Evolutionary conservation across 1,284 basidiomycete species (phyloP).

Genomic region (Trichosporon ovoides): DNA sequence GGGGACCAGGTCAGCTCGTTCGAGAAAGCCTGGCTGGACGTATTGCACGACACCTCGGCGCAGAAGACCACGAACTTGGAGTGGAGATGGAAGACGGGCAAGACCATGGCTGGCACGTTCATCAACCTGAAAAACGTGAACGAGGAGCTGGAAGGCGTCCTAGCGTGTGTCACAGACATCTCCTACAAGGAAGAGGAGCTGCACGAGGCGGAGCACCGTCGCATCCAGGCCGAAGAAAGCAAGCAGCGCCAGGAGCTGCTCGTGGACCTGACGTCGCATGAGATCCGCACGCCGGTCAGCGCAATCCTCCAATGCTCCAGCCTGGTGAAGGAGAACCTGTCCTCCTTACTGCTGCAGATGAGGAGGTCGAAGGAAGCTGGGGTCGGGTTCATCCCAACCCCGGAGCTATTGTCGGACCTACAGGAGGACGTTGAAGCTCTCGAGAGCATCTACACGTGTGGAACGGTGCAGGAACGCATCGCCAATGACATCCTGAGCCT

Average conservation of each 20-base stretch:
- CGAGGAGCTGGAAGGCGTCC: slow-evolving; percentile 28
- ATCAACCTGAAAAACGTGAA: slow-evolving; percentile 35
- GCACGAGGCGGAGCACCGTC: slow-evolving; percentile 35
- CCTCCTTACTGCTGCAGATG: slow-evolving; percentile 36
- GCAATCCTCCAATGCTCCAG: slow-evolving; percentile 46
- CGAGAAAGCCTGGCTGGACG: background rate
- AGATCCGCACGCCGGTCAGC: slow-evolving; percentile 45
- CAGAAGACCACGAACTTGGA: slow-evolving; percentile 21
- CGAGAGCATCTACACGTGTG: slow-evolving; percentile 38
- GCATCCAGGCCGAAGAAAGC: slow-evolving; percentile 39
- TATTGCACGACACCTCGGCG: slow-evolving; percentile 5
- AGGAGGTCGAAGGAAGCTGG: slow-evolving; percentile 15
- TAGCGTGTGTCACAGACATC: slow-evolving; percentile 39
- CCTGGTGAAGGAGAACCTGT: slow-evolving; percentile 43
- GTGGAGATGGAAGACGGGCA: slow-evolving; percentile 42
- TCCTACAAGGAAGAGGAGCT: slow-evolving; percentile 39
- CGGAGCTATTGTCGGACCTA: slow-evolving; percentile 38
- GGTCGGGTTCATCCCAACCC: slow-evolving; percentile 32
- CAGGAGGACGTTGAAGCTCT: slow-evolving; percentile 37
- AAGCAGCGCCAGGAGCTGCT: slow-evolving; percentile 43
- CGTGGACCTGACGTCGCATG: slow-evolving; percentile 47
- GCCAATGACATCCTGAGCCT: slow-evolving; percentile 50
- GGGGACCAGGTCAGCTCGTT: background rate
- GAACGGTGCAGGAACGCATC: slow-evolving; percentile 49
- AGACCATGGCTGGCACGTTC: slow-evolving; percentile 31